Conservation (phyloP, 352 stramenopile species). For the Plasmopara viticola region DNA sequence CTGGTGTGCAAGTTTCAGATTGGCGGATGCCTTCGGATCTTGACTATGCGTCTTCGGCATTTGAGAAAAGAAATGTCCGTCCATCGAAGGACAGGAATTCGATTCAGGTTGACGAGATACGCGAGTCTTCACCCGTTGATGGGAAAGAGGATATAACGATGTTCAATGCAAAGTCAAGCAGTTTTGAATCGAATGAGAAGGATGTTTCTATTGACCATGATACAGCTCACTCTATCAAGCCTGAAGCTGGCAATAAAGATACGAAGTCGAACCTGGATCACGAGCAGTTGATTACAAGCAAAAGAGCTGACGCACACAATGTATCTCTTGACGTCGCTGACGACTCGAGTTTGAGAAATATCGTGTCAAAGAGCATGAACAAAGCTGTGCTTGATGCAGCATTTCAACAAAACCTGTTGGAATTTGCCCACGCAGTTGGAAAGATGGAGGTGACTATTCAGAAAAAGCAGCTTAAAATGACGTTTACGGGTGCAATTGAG, state of each 20-base stretch:
- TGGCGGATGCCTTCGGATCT: constrained; percentile 12
- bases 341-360: background rate
- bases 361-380: background rate
- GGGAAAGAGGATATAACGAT: constrained; percentile 6
- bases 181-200: constrained; percentile 4
- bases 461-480: constrained; percentile 18
- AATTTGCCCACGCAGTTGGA: constrained; percentile 18
- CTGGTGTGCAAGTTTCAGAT: constrained; percentile 13
- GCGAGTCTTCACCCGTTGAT: constrained; percentile 3
- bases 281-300: background rate
- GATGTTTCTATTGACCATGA: background rate
- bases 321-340: background rate
- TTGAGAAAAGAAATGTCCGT: constrained; percentile 2
- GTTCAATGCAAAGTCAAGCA: constrained; percentile 11
- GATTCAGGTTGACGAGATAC: constrained; percentile 5
- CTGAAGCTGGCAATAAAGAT: background rate
- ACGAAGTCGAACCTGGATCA: background rate
- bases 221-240: background rate
- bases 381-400: background rate
- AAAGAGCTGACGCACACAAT: background rate
- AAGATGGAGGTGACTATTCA: constrained; percentile 24
- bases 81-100: background rate
- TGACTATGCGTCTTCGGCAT: background rate
- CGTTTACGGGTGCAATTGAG: constrained; percentile 17
- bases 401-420: constrained; percentile 10